These are phyloP conservation scores for Colletotrichum noveboracense DNA, from an alignment of 2,329 filamentous ascomycete genomes.

Conservation along the genomic window DNA sequence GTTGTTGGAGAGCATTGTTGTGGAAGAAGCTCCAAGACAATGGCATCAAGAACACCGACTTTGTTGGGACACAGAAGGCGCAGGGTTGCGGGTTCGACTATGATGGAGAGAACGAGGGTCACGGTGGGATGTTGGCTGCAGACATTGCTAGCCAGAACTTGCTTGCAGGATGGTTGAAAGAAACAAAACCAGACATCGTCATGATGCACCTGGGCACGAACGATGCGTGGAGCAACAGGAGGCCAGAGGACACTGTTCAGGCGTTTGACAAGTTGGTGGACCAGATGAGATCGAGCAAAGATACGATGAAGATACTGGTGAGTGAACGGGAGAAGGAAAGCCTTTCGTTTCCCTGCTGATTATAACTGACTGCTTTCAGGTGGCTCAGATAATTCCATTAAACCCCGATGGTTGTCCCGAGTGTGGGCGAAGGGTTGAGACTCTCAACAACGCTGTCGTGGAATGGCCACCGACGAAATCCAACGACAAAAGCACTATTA, in stretches of 20 bases:
- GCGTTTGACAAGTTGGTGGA: constrained; percentile 42
- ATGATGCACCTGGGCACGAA: constrained; percentile 51
- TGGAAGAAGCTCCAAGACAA: constrained; percentile 34
- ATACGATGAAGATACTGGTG: constrained; percentile 41
- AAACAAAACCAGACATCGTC: constrained; percentile 44
- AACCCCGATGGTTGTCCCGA: not conserved
- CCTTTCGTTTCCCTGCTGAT: too few species aligned
- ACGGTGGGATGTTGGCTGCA: constrained; percentile 43
- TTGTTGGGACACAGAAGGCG: constrained; percentile 37
- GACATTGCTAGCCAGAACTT: constrained; percentile 41
- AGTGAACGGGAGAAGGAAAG: not conserved
- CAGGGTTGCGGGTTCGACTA: constrained; percentile 40
- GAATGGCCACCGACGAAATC: not conserved
- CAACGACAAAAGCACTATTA: not conserved
- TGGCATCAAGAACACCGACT: constrained; percentile 35
- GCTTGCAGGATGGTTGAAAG: constrained; percentile 41
- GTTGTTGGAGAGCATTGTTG: constrained; percentile 38
- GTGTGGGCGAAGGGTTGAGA: not conserved
- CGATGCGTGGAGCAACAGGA: constrained; percentile 42
- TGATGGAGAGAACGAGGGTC: constrained; percentile 50
- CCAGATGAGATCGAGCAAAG: constrained; percentile 46
- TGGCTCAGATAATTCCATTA: not conserved
- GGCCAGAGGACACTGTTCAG: constrained; percentile 35
- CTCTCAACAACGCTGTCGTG: not conserved
- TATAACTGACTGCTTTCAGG: not conserved